phyloP scores from a whole-genome alignment of 495 filamentous ascomycete genomes.

The Aspergillus nanangensis region DNA sequence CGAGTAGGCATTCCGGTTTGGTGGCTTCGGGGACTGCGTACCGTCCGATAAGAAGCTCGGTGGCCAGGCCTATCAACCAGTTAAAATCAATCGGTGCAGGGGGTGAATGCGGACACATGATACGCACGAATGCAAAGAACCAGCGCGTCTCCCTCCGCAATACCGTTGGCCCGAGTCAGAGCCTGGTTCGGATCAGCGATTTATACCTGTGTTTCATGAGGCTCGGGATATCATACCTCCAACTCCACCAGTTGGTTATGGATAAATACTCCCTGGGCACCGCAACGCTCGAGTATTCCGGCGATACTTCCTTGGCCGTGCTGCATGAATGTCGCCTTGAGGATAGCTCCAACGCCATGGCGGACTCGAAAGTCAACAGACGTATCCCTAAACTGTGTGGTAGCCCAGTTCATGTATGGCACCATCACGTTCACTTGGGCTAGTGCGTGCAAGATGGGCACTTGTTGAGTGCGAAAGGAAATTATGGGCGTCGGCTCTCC shows the following conservation, averaged over 20 bases:
- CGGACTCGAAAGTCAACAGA: conserved; percentile 3
- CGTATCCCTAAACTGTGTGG: conserved; percentile 1
- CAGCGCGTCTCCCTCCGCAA: conserved; percentile 30
- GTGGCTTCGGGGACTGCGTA: conserved; percentile 24
- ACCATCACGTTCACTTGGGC: conserved; percentile 25
- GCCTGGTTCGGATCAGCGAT: conserved; percentile 5
- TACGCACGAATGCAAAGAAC: conserved; percentile 25
- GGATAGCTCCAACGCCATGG: conserved; percentile 16
- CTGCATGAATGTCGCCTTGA: conserved; percentile 19
- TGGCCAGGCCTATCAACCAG: conserved; percentile 21
- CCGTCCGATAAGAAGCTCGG: conserved; percentile 28
- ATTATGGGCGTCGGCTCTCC: conserved; percentile 22
- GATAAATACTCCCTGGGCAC: conserved; percentile 25
- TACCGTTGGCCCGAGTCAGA: conserved; percentile 13
- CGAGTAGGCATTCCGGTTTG: conserved; percentile 16
- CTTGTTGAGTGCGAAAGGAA: conserved; percentile 29
- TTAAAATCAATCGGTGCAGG: neutral
- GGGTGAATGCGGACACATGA: too few relatives aligned
- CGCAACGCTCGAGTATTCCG: conserved; percentile 19
- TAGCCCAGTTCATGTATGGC: conserved; percentile 13
- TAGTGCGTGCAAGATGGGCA: conserved; percentile 25
- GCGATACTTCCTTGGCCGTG: neutral
- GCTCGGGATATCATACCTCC: conserved; percentile 3
- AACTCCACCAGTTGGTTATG: conserved; percentile 22
- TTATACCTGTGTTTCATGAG: neutral